These are phyloP conservation scores for Panellus pusillus DNA, from an alignment of 768 basidiomycete species.

Conservation along the genomic window DNA sequence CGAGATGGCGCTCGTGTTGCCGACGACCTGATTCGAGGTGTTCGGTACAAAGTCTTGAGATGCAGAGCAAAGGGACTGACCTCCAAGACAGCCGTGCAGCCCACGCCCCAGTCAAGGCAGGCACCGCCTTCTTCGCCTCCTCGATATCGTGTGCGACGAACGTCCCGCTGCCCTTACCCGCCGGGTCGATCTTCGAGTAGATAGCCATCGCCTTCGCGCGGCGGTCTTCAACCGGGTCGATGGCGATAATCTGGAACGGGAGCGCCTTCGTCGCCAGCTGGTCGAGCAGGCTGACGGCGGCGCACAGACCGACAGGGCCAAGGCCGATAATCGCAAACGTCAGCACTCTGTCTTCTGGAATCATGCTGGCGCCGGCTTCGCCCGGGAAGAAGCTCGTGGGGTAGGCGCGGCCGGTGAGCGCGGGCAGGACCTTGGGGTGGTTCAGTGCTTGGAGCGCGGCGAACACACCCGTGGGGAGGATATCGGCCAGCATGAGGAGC, in stretches of 20 bases:
- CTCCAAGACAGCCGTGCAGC: slow-evolving; percentile 69
- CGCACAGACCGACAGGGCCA: slow-evolving; percentile 79
- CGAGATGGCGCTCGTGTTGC: slow-evolving; percentile 60
- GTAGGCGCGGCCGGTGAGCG: slow-evolving; percentile 60
- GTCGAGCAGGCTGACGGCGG: slow-evolving; percentile 64
- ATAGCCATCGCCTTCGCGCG: slow-evolving; percentile 61
- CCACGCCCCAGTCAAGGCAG: slow-evolving; percentile 56
- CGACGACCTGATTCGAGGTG: slow-evolving; percentile 54
- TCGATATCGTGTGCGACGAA: slow-evolving; percentile 54
- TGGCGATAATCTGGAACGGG: slow-evolving; percentile 57
- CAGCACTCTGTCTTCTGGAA: slow-evolving; percentile 48
- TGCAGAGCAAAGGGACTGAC: slow-evolving; percentile 32
- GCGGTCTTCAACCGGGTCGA: slow-evolving; percentile 60
- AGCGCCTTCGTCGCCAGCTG: slow-evolving; percentile 45
- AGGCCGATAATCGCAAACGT: slow-evolving; percentile 71
- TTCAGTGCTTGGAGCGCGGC: slow-evolving; percentile 70
- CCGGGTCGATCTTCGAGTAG: slow-evolving; percentile 47
- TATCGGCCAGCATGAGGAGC: slow-evolving; percentile 72
- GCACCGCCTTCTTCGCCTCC: slow-evolving; percentile 48
- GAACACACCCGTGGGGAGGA: slow-evolving; percentile 79
- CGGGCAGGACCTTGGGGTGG: slow-evolving; percentile 68
- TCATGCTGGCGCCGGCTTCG: slow-evolving; percentile 35
- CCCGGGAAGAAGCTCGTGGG: slow-evolving; percentile 44
- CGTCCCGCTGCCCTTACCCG: slow-evolving; percentile 45
- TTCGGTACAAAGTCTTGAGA: neutral